A percentile compares a stretch with the other conserved stretches of the same genome.
Evolutionary conservation across 2,329 filamentous ascomycete species (phyloP).

Genomic region (Colletotrichum noveboracense): DNA sequence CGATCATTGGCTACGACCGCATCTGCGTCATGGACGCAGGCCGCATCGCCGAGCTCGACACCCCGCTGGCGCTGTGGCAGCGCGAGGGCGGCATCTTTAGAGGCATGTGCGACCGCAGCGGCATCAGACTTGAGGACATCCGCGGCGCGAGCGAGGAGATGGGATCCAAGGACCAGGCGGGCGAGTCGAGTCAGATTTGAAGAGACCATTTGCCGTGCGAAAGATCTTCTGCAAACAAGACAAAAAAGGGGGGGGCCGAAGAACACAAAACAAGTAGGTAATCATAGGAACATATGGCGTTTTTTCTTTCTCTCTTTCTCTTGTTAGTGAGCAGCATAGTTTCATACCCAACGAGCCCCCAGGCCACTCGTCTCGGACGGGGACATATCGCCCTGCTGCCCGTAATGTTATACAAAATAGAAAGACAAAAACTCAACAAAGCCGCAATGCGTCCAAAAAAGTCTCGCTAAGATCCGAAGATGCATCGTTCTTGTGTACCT

Average conservation of each 20-base stretch:
- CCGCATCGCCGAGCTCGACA: slow-evolving; percentile 83
- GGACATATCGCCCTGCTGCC: not conserved
- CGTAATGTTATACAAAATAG: not conserved
- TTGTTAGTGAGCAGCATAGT: not conserved
- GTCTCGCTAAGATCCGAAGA: not conserved
- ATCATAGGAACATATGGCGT: not conserved
- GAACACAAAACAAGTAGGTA: not conserved
- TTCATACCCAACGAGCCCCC: not conserved
- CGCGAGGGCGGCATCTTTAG: slow-evolving; percentile 77
- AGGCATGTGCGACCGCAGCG: slow-evolving; percentile 87
- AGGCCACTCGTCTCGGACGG: not conserved
- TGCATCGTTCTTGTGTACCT: not conserved
- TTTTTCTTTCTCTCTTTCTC: not conserved
- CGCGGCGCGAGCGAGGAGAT: slow-evolving; percentile 43
- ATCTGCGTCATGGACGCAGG: slow-evolving; percentile 97
- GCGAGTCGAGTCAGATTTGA: slow-evolving; percentile 13
- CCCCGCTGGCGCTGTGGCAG: slow-evolving; percentile 76
- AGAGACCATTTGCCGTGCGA: not conserved
- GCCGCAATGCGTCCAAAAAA: not conserved
- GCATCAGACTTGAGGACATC: slow-evolving; percentile 69
- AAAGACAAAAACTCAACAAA: not conserved
- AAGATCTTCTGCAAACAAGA: not conserved
- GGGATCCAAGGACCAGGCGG: slow-evolving; percentile 14
- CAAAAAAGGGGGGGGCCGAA: not conserved
- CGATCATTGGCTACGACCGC: slow-evolving; percentile 91